Conservation (phyloP, 495 filamentous ascomycete species). For the Thermothielavioides terrestris region DNA sequence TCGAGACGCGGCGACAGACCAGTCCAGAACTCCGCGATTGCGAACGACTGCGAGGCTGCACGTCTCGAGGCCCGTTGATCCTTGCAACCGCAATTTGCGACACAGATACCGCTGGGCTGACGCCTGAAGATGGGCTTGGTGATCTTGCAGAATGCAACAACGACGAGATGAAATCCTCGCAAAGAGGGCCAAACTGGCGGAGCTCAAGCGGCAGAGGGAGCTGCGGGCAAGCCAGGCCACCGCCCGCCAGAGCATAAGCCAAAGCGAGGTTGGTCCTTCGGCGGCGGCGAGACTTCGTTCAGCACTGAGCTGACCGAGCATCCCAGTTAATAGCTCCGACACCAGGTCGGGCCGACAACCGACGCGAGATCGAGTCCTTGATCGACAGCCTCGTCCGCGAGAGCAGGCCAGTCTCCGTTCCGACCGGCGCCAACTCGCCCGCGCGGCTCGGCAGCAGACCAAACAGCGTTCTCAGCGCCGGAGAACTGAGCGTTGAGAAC, state of each 20-base stretch:
- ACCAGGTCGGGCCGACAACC: slow-evolving; percentile 58
- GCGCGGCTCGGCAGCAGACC: slow-evolving; percentile 66
- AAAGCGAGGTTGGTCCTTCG: slow-evolving; percentile 39
- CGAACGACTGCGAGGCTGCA: too few species aligned
- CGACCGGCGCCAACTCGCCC: slow-evolving; percentile 54
- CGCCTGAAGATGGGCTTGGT: slow-evolving; percentile 33
- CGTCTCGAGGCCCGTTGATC: too few species aligned
- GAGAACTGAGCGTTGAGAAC: slow-evolving; percentile 62
- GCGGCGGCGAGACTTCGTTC: slow-evolving; percentile 18
- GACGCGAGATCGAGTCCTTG: slow-evolving; percentile 73
- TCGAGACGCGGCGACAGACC: too few species aligned
- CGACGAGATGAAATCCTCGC: slow-evolving; percentile 88
- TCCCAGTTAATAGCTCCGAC: slow-evolving; percentile 57
- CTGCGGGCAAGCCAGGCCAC: slow-evolving; percentile 65
- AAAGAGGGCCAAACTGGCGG: slow-evolving; percentile 89
- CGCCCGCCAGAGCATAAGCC: slow-evolving; percentile 49
- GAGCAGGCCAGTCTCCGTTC: slow-evolving; percentile 62
- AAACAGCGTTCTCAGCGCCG: slow-evolving; percentile 70
- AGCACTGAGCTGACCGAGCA: slow-evolving; percentile 3
- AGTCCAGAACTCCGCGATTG: background rate
- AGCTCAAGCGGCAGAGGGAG: slow-evolving; percentile 87
- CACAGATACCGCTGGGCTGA: background rate
- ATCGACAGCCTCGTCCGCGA: slow-evolving; percentile 73
- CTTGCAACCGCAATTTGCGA: background rate
- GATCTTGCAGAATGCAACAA: slow-evolving; percentile 56